Percentiles rank a stretch among this genome's conserved stretches.
Evolutionary conservation across 192 early-diverging fungal species (phyloP).

Genomic region (Dissophora ornata): DNA sequence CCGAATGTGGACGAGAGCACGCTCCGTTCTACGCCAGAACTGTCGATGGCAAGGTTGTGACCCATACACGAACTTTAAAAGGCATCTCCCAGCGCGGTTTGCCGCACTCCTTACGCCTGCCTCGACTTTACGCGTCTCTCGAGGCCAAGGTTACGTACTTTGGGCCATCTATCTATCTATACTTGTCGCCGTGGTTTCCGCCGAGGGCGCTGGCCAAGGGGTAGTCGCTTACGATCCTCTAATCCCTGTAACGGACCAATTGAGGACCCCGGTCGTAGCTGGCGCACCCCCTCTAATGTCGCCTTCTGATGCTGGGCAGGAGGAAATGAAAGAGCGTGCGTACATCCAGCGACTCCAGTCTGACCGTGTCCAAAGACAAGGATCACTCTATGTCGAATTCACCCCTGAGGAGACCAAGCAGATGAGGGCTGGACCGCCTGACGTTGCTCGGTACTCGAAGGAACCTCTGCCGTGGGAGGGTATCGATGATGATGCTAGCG

Average conservation of each 20-base stretch:
- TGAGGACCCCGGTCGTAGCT: constrained; percentile 21
- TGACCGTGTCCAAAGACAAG: constrained; percentile 5
- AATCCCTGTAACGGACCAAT: constrained; percentile 7
- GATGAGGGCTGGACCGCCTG: not conserved
- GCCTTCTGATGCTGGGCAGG: not conserved
- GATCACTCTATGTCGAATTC: constrained; percentile 36
- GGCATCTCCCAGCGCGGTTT: no score
- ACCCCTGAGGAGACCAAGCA: constrained; percentile 5
- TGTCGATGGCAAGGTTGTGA: no score
- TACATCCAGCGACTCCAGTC: constrained; percentile 21
- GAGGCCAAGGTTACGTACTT: no score
- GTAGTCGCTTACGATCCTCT: constrained; percentile 17
- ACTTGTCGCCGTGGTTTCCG: not conserved
- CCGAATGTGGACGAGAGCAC: no score
- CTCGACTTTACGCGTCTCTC: no score
- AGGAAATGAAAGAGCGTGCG: constrained; percentile 14
- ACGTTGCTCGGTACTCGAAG: constrained; percentile 2
- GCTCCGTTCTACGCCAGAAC: no score
- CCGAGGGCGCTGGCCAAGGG: not conserved
- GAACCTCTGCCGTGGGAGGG: constrained; percentile 49
- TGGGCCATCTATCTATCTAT: not conserved
- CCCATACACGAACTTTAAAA: no score
- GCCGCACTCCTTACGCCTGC: no score
- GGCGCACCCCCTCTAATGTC: constrained; percentile 19
- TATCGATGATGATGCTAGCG: constrained; percentile 6